phyloP scores from a whole-genome alignment of 1,284 basidiomycete species.

The Austroboletus novae-zelandiae region DNA sequence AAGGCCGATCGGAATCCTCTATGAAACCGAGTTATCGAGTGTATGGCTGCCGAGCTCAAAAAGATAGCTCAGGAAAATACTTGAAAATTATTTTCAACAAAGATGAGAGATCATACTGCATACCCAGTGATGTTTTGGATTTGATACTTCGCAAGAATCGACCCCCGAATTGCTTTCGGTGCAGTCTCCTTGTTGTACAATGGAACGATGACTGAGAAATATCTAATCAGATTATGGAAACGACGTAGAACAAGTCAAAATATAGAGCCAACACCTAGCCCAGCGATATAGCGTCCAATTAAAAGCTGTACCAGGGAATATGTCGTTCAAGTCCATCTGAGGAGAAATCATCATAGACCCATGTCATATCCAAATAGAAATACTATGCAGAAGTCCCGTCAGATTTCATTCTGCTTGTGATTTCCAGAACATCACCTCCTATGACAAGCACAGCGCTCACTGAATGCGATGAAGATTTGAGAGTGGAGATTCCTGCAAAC shows the following conservation, averaged over 20 bases:
- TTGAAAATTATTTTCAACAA: conserved; percentile 23
- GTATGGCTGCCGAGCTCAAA: conserved; percentile 45
- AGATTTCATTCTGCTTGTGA: neutral
- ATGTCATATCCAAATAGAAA: conserved; percentile 73
- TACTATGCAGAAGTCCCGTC: conserved; percentile 30
- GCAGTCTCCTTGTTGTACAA: conserved; percentile 81
- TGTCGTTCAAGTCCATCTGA: conserved; percentile 67
- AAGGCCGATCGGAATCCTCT: conserved; percentile 68
- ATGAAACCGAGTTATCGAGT: conserved; percentile 61
- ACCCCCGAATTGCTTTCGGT: conserved; percentile 72
- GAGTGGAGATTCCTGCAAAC: too few relatives aligned
- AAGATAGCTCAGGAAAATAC: conserved; percentile 40
- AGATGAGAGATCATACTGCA: conserved; percentile 8
- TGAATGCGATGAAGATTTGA: too few relatives aligned
- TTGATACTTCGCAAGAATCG: conserved; percentile 73
- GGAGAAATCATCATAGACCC: conserved; percentile 73
- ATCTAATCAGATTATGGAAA: neutral
- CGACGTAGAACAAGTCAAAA: neutral
- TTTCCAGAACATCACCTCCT: neutral
- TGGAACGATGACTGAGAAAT: conserved; percentile 65
- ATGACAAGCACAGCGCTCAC: too few relatives aligned
- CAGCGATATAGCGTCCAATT: conserved; percentile 67
- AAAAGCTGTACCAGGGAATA: conserved; percentile 64
- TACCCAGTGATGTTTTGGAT: conserved; percentile 72
- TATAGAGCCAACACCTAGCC: conserved; percentile 70